Evolutionary conservation across 495 filamentous ascomycete genomes (phyloP).

Genomic region (Neurospora africana): DNA sequence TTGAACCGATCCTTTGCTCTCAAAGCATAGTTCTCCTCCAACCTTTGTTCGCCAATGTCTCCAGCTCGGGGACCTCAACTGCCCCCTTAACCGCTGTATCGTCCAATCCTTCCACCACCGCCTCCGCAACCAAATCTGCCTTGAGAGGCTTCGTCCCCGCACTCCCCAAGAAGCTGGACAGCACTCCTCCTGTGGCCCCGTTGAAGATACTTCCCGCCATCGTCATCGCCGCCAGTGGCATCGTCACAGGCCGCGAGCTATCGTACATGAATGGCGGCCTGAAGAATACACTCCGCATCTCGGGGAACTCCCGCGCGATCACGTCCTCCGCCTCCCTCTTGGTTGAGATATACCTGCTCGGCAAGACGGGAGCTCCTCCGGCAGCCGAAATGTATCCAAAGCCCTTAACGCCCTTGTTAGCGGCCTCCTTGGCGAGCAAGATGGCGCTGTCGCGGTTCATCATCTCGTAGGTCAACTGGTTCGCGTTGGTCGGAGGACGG

Average conservation of each 20-base stretch:
- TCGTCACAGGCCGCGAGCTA: constrained; percentile 64
- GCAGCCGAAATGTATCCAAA: constrained; percentile 88
- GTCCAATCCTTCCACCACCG: constrained; percentile 67
- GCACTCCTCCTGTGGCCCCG: constrained; percentile 55
- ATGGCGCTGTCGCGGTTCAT: constrained; percentile 91
- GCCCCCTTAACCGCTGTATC: constrained; percentile 59
- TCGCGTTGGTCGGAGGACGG: constrained; percentile 22
- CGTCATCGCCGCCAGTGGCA: constrained; percentile 69
- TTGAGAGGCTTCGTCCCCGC: constrained; percentile 80
- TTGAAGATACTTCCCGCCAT: constrained; percentile 62
- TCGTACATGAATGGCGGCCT: constrained; percentile 88
- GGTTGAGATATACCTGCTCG: constrained; percentile 75
- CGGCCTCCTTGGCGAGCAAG: constrained; percentile 72
- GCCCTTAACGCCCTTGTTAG: constrained; percentile 46
- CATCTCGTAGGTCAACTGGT: constrained; percentile 87
- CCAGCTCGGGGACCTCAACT: constrained; percentile 57
- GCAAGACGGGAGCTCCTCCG: constrained; percentile 72
- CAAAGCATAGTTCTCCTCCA: constrained; percentile 79
- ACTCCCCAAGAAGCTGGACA: constrained; percentile 66
- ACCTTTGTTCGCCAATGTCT: constrained; percentile 59
- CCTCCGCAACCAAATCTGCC: constrained; percentile 75
- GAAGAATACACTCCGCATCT: constrained; percentile 70
- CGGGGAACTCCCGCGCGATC: constrained; percentile 59
- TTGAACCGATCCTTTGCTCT: constrained; percentile 9
- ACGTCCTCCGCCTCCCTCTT: constrained; percentile 83